Conservation (phyloP, 768 basidiomycete genomes). For the Mycena olivaceomarginata region DNA sequence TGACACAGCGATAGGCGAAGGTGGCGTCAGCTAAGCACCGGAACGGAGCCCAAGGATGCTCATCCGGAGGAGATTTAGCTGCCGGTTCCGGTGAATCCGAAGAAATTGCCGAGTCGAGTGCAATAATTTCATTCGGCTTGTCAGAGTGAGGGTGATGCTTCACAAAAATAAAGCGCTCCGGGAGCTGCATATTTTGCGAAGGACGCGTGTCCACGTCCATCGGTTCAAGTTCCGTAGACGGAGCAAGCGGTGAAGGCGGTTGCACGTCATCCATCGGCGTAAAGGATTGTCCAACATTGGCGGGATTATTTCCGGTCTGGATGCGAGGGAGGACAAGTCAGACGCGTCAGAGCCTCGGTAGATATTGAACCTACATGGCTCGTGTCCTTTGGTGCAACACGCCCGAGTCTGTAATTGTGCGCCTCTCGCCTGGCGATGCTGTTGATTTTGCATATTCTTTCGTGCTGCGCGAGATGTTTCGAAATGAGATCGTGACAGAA, state of each 20-base stretch:
- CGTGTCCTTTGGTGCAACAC: neutral
- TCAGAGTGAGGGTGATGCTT: conserved; percentile 24
- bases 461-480: too few relatives aligned
- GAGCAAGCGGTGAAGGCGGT: neutral
- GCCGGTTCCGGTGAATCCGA: neutral
- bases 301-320: neutral
- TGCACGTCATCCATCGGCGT: conserved; percentile 19
- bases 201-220: conserved; percentile 11
- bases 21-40: conserved; percentile 38
- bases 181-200: conserved; percentile 8
- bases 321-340: conserved; percentile 3
- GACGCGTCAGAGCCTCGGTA: neutral
- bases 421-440: neutral
- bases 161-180: conserved; percentile 20
- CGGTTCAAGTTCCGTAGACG: neutral
- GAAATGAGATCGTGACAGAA: too few relatives aligned
- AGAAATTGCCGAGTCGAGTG: neutral
- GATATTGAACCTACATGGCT: neutral
- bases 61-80: neutral
- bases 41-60: conserved; percentile 45
- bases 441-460: neutral
- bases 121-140: conserved; percentile 23
- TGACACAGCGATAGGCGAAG: conserved; percentile 42
- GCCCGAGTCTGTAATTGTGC: too few relatives aligned
- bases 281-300: neutral